Base-by-base conservation (phyloP, 2,329 filamentous ascomycete species). In the Aspergillus clavatus region DNA sequence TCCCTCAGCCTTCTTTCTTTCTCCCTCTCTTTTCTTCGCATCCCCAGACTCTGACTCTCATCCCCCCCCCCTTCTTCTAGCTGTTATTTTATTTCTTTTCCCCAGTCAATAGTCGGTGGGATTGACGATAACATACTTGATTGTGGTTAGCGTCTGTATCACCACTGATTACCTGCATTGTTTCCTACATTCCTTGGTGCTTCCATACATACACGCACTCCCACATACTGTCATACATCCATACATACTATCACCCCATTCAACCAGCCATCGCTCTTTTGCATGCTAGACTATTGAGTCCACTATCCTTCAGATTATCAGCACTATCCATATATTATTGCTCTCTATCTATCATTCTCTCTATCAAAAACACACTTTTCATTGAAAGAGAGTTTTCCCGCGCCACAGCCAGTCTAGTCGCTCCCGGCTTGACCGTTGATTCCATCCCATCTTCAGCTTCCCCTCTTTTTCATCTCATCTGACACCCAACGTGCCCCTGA, bases 51-150 rank as follows among this genome's bases (percentile, higher is more conserved):
- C n/a, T n/a, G n/a, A 11, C 18, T 38, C 12, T 12, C 23, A 38
- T 38, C 35, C 38, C 44, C 45, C 46, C 40, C 23, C 47, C 46
- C 40, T 44, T 43, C 38, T 31, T 29, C 40, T n/a, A n/a, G n/a
- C n/a, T n/a, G n/a, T n/a, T 22, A 24, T 40, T 46, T 39, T 40
- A 14, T 19, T 21, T 19, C 14, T 21, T 18, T 19, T 35, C 31
- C 10, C 19, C 19, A 24, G 31, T 18, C 16, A 21, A 31, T 27
- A 35, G 23, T 35, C 24, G 35, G 24, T 33, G 38, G 18, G 37
- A 16, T 38, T 10, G 27, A 33, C 3, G 12, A 24, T 11, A 24
- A 43, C 41, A 36, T 38, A 35, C 27, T 43, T 38, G n/a, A 22
- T 21, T 12, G 31, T 35, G 31, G 16, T 21, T 35, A 35, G 18